These are phyloP conservation scores for Candida silvicultrix DNA, from an alignment of 805 yeast species.

Conservation along the genomic window DNA sequence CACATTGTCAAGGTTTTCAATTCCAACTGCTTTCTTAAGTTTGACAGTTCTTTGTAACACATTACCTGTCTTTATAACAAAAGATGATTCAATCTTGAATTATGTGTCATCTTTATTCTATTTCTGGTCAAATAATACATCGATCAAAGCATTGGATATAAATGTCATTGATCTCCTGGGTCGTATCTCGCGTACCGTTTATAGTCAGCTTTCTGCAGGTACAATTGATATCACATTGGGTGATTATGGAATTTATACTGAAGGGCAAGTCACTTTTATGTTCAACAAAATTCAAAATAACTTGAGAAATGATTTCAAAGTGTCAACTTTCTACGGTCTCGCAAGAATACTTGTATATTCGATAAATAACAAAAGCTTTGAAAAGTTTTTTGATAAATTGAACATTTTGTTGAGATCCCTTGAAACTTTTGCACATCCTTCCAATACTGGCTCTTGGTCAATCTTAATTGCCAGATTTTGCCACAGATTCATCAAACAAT, in stretches of 20 bases:
- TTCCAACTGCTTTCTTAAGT: slow-evolving; percentile 44
- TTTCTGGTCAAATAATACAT: slow-evolving; percentile 56
- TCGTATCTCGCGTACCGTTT: slow-evolving; percentile 44
- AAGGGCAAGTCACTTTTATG: slow-evolving; percentile 52
- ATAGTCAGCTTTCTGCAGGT: slow-evolving; percentile 27
- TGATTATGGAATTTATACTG: slow-evolving; percentile 56
- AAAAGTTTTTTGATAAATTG: slow-evolving; percentile 42
- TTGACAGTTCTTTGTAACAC: slow-evolving; percentile 46
- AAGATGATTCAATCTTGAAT: slow-evolving; percentile 38
- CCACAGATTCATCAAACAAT: slow-evolving; percentile 50
- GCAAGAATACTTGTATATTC: slow-evolving; percentile 58
- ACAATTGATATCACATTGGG: slow-evolving; percentile 31
- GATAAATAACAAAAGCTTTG: slow-evolving; percentile 43
- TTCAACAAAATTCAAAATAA: slow-evolving; percentile 47
- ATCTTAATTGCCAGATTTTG: slow-evolving; percentile 58
- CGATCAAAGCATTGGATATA: slow-evolving; percentile 48
- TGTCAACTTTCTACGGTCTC: slow-evolving; percentile 30
- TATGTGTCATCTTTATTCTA: slow-evolving; percentile 65
- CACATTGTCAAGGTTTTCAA: slow-evolving; percentile 45
- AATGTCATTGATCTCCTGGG: slow-evolving; percentile 63
- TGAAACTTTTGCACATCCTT: slow-evolving; percentile 84
- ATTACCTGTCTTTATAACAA: slow-evolving; percentile 38
- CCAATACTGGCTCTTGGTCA: slow-evolving; percentile 90
- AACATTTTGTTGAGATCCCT: slow-evolving; percentile 58
- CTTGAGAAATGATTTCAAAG: slow-evolving; percentile 29